These are phyloP conservation scores for Diaporthe citriasiana DNA, from an alignment of 2,329 filamentous ascomycete genomes.

Conservation along the genomic window DNA sequence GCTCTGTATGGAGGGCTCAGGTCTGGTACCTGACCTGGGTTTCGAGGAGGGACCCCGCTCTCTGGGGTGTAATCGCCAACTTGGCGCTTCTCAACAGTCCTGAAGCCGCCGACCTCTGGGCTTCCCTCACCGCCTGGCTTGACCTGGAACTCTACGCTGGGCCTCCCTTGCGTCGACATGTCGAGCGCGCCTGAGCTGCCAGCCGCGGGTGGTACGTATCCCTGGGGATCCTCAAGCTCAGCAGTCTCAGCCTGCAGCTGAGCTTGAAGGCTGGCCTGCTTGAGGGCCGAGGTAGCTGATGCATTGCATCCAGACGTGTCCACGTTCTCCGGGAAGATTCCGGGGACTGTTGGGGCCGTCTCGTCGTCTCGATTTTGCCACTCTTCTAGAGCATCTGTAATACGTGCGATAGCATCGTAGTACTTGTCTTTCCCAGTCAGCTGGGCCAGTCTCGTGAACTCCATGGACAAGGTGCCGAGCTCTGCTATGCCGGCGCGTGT, in stretches of 20 bases:
- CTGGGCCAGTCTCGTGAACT: constrained; percentile 91
- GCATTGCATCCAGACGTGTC: constrained; percentile 85
- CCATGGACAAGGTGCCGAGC: constrained; percentile 84
- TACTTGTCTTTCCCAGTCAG: constrained; percentile 77
- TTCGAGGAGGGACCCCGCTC: neutral
- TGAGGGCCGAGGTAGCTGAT: constrained; percentile 55
- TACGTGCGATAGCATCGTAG: constrained; percentile 89
- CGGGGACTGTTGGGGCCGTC: constrained; percentile 73
- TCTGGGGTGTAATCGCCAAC: neutral
- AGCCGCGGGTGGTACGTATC: constrained; percentile 48
- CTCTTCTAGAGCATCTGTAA: constrained; percentile 83
- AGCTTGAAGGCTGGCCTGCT: constrained; percentile 52
- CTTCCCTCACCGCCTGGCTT: constrained; percentile 46
- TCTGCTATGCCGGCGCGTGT: constrained; percentile 74
- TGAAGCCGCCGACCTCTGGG: constrained; percentile 44
- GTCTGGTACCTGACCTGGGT: neutral
- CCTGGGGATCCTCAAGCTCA: constrained; percentile 46
- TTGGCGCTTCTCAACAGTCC: constrained; percentile 32
- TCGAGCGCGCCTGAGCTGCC: neutral
- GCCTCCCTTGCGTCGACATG: constrained; percentile 40
- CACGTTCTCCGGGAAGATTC: constrained; percentile 83
- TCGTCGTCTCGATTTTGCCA: constrained; percentile 72
- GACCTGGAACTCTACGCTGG: constrained; percentile 49
- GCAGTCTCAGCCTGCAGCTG: constrained; percentile 53
- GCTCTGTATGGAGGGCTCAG: neutral